phyloP scores from a whole-genome alignment of 2,329 filamentous ascomycete species.

The Xylariales sp. region DNA sequence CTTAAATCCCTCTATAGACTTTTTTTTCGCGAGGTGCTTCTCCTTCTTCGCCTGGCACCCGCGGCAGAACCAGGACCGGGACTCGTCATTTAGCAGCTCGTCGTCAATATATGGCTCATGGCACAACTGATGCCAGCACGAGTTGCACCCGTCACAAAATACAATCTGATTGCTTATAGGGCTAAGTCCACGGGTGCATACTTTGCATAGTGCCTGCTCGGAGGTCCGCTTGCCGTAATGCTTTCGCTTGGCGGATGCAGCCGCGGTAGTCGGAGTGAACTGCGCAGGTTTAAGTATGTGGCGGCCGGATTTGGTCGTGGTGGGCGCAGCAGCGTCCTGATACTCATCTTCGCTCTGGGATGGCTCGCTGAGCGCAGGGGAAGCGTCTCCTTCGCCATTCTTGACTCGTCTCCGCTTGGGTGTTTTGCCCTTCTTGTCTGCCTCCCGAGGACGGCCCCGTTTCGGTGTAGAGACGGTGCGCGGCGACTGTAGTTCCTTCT shows the following conservation, averaged over 20 bases:
- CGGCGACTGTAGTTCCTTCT: too few species aligned
- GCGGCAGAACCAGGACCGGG: slow-evolving; percentile 68
- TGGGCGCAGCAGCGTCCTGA: slow-evolving; percentile 46
- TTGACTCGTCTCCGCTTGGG: slow-evolving; percentile 30
- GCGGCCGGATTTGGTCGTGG: slow-evolving; percentile 71
- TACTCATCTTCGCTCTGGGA: slow-evolving; percentile 17
- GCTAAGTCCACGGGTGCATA: slow-evolving; percentile 68
- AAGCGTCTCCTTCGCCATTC: slow-evolving; percentile 14
- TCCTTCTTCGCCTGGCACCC: slow-evolving; percentile 51
- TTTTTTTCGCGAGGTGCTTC: slow-evolving; percentile 35
- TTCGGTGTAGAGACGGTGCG: slow-evolving; percentile 4
- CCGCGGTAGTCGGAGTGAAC: slow-evolving; percentile 52
- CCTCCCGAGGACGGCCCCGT: slow-evolving; percentile 12
- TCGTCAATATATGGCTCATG: slow-evolving; percentile 72
- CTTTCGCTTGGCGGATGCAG: slow-evolving; percentile 29
- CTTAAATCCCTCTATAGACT: slow-evolving; percentile 27
- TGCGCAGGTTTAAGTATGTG: slow-evolving; percentile 63
- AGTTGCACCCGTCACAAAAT: slow-evolving; percentile 79
- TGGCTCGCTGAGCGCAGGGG: slow-evolving; percentile 21
- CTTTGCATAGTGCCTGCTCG: slow-evolving; percentile 62
- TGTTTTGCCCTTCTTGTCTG: slow-evolving; percentile 12
- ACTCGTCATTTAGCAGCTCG: slow-evolving; percentile 61
- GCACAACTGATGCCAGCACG: slow-evolving; percentile 76
- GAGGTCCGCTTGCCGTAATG: slow-evolving; percentile 54
- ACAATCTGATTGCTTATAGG: slow-evolving; percentile 75